phyloP scores from a whole-genome alignment of 257 asterid species.

The Scutellaria galericulata region DNA sequence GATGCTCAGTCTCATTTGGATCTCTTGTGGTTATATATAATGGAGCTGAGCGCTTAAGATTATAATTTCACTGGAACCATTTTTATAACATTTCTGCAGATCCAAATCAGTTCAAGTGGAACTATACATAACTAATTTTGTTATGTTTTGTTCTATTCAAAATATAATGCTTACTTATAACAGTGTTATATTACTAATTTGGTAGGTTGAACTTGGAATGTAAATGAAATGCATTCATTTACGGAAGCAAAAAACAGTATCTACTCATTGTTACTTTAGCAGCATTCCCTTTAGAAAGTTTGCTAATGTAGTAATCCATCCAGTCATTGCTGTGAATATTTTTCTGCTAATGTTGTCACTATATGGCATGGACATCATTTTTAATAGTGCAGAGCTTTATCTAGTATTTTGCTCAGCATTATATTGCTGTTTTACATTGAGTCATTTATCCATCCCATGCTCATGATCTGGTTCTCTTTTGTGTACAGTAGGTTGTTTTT shows the following conservation, averaged over 20 bases:
- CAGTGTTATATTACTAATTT: constrained; percentile 18
- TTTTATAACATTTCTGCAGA: constrained; percentile 14
- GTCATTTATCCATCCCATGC: neutral
- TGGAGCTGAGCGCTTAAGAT: constrained; percentile 20
- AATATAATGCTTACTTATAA: constrained; percentile 2
- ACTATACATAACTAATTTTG: constrained; percentile 23
- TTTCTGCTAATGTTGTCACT: constrained; percentile 16
- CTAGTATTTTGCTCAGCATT: neutral
- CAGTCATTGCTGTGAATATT: constrained; percentile 5
- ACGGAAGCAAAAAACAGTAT: constrained; percentile 10
- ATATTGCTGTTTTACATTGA: constrained; percentile 11
- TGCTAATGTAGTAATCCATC: constrained; percentile 14
- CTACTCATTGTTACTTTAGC: constrained; percentile 22
- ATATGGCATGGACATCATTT: constrained; percentile 2
- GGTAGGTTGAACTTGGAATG: constrained; percentile 25
- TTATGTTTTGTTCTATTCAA: constrained; percentile 18
- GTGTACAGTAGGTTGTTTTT: constrained; percentile 14
- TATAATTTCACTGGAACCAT: constrained; percentile 14
- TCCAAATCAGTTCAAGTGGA: constrained; percentile 29
- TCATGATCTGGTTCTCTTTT: constrained; percentile 1
- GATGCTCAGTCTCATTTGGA: constrained; percentile 29
- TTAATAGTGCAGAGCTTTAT: neutral
- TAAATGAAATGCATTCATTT: constrained; percentile 4
- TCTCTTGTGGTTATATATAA: constrained; percentile 21
- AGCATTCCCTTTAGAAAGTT: constrained; percentile 25